Evolutionary conservation across 208 protist genomes (phyloP), one percentile per base, ranked within the genome.

Genomic region (Phytomonas francai): DNA sequence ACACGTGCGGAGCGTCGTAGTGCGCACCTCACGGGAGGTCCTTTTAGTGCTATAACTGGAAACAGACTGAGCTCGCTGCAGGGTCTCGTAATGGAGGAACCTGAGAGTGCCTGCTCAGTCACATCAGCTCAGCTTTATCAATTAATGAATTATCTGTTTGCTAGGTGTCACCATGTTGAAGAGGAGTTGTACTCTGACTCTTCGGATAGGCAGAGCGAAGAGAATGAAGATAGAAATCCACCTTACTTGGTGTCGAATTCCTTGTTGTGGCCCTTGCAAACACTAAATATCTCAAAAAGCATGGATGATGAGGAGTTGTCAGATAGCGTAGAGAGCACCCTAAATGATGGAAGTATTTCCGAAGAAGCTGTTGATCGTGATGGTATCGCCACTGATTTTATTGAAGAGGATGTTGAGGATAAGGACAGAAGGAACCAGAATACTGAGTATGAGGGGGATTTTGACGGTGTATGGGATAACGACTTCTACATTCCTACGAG

Each of bases 111-210:
- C 45, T 54, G 1, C 45, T 54, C 45, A 7, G 22, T 25, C 45
- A 54, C 19, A 54, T 6, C 45, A 19, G 45, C 45, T 54, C 45
- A 54, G 19, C 45, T 54, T 54, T 19, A 54, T 6, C 2, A 54
- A 54, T 9, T 54, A 54, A 54, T 54, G 45, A 22, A 54, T 54
- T 54, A 54, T 54, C 45, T 54, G 45, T 54, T 54, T 54, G 45
- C 45, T 25, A 54, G 45, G 45, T 54, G 45, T 22, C 19, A 54
- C 19, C 45, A 54, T 54, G 45, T 54, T 25, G 45, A 54, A 5
- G 45, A 54, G 2, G 8, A 54, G 7, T 0, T 54, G 16, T 54
- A 54, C 45, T 54, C 45, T 19, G 45, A 54, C 22, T 54, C 16
- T 5, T 54, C 45, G 19, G 45, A 54, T 54, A 54, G 19, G 19